Percentiles rank a stretch among this genome's conserved stretches.
Conservation (phyloP, 2,329 filamentous ascomycete genomes). For the Hypoxylon sp. region DNA sequence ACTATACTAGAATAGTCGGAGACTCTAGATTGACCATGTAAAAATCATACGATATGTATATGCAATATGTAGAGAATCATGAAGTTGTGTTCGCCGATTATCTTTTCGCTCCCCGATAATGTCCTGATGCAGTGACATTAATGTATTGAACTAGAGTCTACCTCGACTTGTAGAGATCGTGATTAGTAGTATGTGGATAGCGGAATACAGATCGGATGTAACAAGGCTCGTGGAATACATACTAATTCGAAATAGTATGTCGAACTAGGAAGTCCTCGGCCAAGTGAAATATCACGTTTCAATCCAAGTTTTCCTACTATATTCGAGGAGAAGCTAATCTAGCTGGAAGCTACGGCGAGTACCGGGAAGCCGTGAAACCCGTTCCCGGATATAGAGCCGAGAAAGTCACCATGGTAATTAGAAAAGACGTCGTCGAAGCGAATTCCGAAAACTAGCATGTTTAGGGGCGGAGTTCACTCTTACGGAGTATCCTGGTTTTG, state of each 20-base stretch:
- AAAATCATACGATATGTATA: constrained; percentile 4
- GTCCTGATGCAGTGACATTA: background rate
- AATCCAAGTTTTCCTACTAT: background rate
- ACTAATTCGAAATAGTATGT: background rate
- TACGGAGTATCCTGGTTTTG: background rate
- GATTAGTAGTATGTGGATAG: background rate
- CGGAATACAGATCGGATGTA: background rate
- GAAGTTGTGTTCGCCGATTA: constrained; percentile 11
- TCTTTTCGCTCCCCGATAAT: background rate
- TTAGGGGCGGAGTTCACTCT: background rate
- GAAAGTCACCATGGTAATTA: background rate
- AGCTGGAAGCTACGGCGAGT: constrained; percentile 10
- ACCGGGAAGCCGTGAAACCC: constrained; percentile 1
- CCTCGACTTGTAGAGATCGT: background rate
- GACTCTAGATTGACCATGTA: background rate
- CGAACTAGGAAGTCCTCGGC: background rate
- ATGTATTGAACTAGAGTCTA: background rate
- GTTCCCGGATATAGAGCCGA: constrained; percentile 11
- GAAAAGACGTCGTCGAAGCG: background rate
- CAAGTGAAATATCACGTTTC: background rate
- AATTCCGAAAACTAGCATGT: background rate
- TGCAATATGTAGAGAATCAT: constrained; percentile 5
- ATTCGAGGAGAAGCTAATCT: background rate
- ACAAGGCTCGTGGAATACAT: background rate
- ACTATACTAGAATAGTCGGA: too few species aligned